Percentiles rank a stretch among this genome's conserved stretches.
Evolutionary conservation across 2,329 filamentous ascomycete species (phyloP).

Genomic region (Trichoderma afroharzianum): DNA sequence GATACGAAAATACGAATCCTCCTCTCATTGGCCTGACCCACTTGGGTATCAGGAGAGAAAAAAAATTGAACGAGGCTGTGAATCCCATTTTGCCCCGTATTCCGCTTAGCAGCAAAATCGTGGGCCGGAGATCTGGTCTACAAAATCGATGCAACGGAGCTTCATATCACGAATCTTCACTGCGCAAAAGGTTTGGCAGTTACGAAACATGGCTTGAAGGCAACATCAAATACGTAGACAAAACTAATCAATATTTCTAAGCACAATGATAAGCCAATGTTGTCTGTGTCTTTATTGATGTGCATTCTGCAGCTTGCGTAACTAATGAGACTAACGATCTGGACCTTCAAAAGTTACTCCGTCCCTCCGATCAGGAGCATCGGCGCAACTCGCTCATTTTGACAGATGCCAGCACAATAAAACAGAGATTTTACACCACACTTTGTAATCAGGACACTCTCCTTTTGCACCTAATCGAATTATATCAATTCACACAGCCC

Average conservation of each 20-base stretch:
- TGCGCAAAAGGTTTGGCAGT: too few relatives aligned
- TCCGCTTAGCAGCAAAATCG: neutral
- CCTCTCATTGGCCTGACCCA: neutral
- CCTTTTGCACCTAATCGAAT: neutral
- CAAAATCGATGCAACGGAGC: neutral
- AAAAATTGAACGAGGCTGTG: neutral
- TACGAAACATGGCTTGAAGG: neutral
- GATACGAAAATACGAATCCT: neutral
- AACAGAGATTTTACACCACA: neutral
- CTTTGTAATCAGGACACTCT: neutral
- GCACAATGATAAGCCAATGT: neutral
- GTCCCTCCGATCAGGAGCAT: conserved; percentile 7
- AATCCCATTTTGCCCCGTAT: neutral
- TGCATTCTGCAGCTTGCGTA: neutral
- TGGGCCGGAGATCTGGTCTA: neutral
- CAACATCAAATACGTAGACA: neutral
- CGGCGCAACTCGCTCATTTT: neutral
- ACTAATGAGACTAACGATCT: neutral
- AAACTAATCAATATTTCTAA: neutral
- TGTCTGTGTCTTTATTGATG: neutral
- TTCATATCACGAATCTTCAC: neutral
- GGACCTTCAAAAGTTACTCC: neutral
- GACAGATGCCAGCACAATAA: neutral
- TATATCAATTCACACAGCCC: neutral
- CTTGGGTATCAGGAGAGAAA: neutral